Conservation (phyloP, 495 filamentous ascomycete genomes). For the Symbiotaphrina buchneri region DNA sequence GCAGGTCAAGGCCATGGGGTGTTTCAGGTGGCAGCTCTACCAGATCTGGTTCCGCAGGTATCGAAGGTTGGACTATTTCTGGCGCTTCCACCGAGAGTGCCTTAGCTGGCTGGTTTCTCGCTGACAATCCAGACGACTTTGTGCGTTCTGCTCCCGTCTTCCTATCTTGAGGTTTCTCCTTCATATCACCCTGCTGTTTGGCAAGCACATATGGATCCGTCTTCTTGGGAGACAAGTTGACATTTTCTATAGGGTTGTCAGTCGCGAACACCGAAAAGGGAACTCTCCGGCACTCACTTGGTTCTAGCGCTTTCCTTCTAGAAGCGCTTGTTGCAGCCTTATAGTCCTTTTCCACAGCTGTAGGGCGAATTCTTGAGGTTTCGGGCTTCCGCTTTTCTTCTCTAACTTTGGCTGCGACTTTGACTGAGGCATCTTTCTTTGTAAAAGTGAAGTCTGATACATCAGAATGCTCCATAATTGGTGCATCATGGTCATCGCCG, state of each 20-base stretch:
- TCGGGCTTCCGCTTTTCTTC: background rate
- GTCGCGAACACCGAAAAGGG: constrained; percentile 2
- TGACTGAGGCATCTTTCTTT: constrained; percentile 1
- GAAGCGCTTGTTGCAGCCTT: background rate
- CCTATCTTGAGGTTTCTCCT: background rate
- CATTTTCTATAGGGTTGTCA: constrained; percentile 23
- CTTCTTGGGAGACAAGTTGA: constrained; percentile 21
- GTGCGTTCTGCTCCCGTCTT: background rate
- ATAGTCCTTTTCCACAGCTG: background rate
- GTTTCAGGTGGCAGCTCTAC: constrained; percentile 7
- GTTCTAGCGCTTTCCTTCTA: constrained; percentile 28
- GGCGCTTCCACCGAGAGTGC: constrained; percentile 17
- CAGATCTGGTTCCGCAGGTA: background rate
- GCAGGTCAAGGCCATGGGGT: constrained; percentile 10
- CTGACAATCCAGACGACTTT: background rate
- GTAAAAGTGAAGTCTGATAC: constrained; percentile 4
- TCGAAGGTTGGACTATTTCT: no score
- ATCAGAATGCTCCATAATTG: constrained; percentile 10
- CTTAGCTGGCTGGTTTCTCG: background rate
- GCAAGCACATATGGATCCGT: constrained; percentile 15
- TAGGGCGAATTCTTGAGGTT: background rate
- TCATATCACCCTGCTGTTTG: background rate
- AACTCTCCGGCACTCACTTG: constrained; percentile 22
- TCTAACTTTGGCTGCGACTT: background rate
- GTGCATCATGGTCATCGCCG: constrained; percentile 27